Evolutionary conservation across 768 basidiomycete genomes (phyloP).

Genomic region (Mycena rebaudengoi): DNA sequence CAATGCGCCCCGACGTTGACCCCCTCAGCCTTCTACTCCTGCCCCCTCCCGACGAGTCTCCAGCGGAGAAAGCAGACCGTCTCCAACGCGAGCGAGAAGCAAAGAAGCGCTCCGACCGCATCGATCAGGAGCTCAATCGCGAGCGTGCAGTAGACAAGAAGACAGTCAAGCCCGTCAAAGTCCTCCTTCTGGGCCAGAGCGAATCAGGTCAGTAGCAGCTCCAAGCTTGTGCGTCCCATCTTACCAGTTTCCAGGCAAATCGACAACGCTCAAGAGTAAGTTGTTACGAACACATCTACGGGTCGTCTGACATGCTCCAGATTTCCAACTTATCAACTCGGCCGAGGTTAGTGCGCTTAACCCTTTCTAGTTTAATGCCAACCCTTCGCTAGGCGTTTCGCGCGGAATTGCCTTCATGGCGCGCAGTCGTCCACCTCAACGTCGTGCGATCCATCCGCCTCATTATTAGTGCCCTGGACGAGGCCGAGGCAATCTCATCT

Average conservation of each 20-base stretch:
- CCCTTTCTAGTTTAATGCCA: background rate
- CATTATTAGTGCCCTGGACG: conserved; percentile 41
- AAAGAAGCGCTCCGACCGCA: conserved; percentile 52
- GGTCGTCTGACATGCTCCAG: conserved; percentile 26
- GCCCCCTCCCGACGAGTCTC: conserved; percentile 47
- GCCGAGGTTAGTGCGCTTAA: conserved; percentile 41
- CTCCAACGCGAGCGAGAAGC: conserved; percentile 48
- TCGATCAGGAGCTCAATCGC: conserved; percentile 52
- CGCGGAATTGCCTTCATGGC: conserved; percentile 55
- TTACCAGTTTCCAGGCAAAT: conserved; percentile 53
- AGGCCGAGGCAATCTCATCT: conserved; percentile 26
- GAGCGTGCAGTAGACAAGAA: conserved; percentile 47
- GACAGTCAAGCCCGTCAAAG: conserved; percentile 45
- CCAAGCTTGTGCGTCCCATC: background rate
- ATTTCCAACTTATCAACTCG: conserved; percentile 54
- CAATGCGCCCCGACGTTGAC: conserved; percentile 41
- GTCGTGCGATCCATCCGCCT: conserved; percentile 56
- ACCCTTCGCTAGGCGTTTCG: conserved; percentile 41
- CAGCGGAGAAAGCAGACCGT: conserved; percentile 40
- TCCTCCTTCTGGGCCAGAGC: conserved; percentile 57
- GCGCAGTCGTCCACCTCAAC: conserved; percentile 59
- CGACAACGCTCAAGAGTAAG: conserved; percentile 67
- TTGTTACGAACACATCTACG: conserved; percentile 9
- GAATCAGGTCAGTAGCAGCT: conserved; percentile 52
- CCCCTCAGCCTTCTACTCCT: conserved; percentile 48